phyloP scores from a whole-genome alignment of 257 asterid genomes.

The Anisodus acutangulus region DNA sequence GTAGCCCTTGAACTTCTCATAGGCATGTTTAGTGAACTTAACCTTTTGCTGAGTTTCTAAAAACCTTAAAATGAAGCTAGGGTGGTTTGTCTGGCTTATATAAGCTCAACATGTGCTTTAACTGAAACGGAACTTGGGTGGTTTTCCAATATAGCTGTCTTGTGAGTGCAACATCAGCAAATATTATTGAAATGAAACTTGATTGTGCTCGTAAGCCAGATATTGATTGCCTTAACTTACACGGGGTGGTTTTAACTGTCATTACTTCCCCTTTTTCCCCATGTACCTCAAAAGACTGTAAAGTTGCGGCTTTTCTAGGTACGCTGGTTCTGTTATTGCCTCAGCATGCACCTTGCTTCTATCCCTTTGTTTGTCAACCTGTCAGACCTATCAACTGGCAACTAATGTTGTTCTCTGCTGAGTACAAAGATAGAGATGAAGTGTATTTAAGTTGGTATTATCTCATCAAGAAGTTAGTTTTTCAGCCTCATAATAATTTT shows the following conservation, averaged over 20 bases:
- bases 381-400: neutral
- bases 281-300: neutral
- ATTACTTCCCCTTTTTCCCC: neutral
- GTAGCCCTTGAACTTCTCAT: neutral
- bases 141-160: neutral
- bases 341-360: neutral
- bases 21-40: neutral
- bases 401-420: conserved; percentile 2
- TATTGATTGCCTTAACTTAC: conserved; percentile 18
- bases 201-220: neutral
- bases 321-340: neutral
- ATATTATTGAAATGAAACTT: conserved; percentile 4
- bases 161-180: neutral
- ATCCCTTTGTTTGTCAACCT: neutral
- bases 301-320: neutral
- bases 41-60: neutral
- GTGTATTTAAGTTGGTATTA: neutral
- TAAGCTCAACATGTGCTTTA: neutral
- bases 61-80: neutral
- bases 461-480: neutral
- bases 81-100: neutral
- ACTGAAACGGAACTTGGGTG: neutral
- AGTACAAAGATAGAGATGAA: conserved; percentile 5
- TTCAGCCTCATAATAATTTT: neutral
- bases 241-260: neutral